Base-by-base conservation (phyloP, 306 rosid species). In the Dalbergia cultrata region DNA sequence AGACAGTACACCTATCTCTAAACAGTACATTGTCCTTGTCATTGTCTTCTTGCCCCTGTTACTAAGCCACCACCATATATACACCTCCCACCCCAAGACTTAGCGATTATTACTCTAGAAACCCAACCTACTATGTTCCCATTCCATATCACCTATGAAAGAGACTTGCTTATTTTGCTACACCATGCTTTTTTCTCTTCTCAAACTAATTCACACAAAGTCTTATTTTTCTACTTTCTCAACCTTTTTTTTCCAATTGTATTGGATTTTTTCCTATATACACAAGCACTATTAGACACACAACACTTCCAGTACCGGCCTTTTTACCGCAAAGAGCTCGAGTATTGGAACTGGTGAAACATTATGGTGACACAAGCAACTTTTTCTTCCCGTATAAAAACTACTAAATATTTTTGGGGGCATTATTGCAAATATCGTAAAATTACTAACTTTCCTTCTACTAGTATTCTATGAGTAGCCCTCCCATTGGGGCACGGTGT, bases 401-500 rank as follows among this genome's bases (percentile, higher is more conserved):
- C 31, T 26, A 26, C 31, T 26, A 26, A 26, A 26, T 26, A 26
- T 26, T 26, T 1, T 26, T 26, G 31, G 31, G 91, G 89, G 85
- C 64, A 83, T 72, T 17, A 79, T 63, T 44, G 89, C 79, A 88
- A 89, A 86, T 81, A 82, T 81, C 74, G 22, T 53, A 65, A 75
- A 74, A 83, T 54, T 67, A 78, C 74, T 54, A 56, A 16, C 9
- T 26, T 26, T 26, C 1, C 2, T 26, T 26, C 17, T 43, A 47
- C 86, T 82, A 96, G 39, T 91, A 93, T 79, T 91, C 93, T 79
- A 95, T 87, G 64, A 91, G 77, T 71, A 95, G 91, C 60, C 92
- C 99, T 63, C 97, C 98, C 93, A 96, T 85, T 45, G 98, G 99
- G 56, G 98, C 92, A 39, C 99, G 78, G 85, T 93, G 98, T 0